Base-by-base conservation (phyloP, 352 stramenopile species). In the Pythium plurisporium region DNA sequence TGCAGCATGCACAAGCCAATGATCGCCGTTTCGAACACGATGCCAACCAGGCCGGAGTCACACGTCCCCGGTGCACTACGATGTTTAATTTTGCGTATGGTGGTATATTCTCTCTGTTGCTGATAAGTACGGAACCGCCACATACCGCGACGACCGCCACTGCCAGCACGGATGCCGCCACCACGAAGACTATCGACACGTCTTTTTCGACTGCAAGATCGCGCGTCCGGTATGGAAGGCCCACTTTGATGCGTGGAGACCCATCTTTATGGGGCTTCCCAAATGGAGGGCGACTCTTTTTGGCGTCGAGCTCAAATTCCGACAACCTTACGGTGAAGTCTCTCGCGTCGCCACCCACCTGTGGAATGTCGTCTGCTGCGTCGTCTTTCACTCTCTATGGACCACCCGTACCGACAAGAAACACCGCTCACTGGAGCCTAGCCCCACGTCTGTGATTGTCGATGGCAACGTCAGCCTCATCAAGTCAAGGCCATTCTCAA, bases 171-270 rank as follows among this genome's bases (percentile, higher is more conserved):
- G 44, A 7, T 51, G 44, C 15, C 31, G 19, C 11, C 31, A 44
- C 31, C n/a, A 31, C 14, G 30, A 44, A 22, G 30, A 20, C 33
- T 55, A 43, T 23, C n/a, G 25, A 5, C 47, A 55, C 31, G 5
- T 55, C n/a, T 55, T 55, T 22, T 55, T 44, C 26, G 47, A 55
- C 33, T 55, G 47, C 19, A 30, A 11, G 4, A 20, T 30, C 3
- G 47, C 47, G 20, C 17, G 47, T 27, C 7, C 27, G 5, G 15
- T 55, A 12, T 55, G 47, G 47, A 30, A 33, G 5, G 29, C 44
- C 15, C 47, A 55, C 23, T 31, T 30, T 8, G 10, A 43, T 11
- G 47, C n/a, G 8, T 55, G 30, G 47, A 27, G 23, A 19, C 47
- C 30, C 7, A 44, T 44, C 19, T 55, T 55, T 8, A 30, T 55